These are phyloP conservation scores for Podaxis sp. DNA, from an alignment of 768 basidiomycete genomes.

Conservation along the genomic window DNA sequence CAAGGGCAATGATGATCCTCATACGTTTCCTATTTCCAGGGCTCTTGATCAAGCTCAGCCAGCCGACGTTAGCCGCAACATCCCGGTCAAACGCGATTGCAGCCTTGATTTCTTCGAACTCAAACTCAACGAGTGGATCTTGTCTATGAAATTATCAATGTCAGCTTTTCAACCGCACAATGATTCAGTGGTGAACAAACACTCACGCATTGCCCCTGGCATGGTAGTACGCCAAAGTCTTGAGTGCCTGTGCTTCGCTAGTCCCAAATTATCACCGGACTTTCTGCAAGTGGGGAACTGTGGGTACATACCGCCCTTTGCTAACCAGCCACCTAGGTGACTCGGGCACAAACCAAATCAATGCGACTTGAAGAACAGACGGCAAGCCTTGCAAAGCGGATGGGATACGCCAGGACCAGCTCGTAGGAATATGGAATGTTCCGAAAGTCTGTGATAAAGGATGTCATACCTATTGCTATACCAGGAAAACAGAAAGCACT, in stretches of 20 bases:
- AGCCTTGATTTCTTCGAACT: slow-evolving; percentile 65
- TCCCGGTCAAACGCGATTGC: slow-evolving; percentile 46
- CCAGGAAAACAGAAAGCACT: slow-evolving; percentile 6
- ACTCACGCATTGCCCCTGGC: slow-evolving; percentile 40
- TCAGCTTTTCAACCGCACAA: neutral
- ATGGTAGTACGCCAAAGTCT: slow-evolving; percentile 56
- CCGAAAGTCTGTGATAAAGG: slow-evolving; percentile 49
- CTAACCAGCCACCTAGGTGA: slow-evolving; percentile 72
- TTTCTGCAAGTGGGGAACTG: neutral
- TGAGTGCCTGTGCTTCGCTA: slow-evolving; percentile 46
- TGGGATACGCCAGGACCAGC: slow-evolving; percentile 75
- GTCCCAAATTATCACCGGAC: neutral
- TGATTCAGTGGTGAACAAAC: neutral
- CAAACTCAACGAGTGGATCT: slow-evolving; percentile 59
- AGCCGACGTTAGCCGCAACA: slow-evolving; percentile 42
- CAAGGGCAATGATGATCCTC: slow-evolving; percentile 56
- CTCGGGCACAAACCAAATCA: slow-evolving; percentile 69
- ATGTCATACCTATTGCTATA: neutral
- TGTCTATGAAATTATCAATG: slow-evolving; percentile 26
- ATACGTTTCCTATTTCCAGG: slow-evolving; percentile 55
- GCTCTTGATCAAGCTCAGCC: slow-evolving; percentile 44
- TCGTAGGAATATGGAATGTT: slow-evolving; percentile 56
- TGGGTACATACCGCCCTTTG: slow-evolving; percentile 44
- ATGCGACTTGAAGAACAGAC: slow-evolving; percentile 54
- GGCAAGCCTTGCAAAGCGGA: slow-evolving; percentile 64